A percentile compares a stretch with the other conserved stretches of the same genome.
Conservation (phyloP, 2,329 filamentous ascomycete genomes). For the Ceratocystis destructans region DNA sequence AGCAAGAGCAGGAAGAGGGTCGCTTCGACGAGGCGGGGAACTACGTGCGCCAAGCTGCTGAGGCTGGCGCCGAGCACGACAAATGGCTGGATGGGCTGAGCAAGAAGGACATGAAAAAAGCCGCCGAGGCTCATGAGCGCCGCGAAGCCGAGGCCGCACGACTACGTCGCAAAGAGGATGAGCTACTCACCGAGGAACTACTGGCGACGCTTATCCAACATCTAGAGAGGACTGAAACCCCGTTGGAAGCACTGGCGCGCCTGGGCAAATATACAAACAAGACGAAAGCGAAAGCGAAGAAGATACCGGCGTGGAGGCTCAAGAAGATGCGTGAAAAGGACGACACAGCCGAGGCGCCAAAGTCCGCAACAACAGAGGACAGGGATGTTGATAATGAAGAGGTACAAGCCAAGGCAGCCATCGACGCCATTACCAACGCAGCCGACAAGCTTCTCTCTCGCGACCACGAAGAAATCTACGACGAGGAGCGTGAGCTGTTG, state of each 20-base stretch:
- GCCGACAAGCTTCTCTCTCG: conserved; percentile 75
- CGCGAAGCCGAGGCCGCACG: conserved; percentile 63
- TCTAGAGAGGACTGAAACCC: conserved; percentile 69
- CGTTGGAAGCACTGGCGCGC: conserved; percentile 73
- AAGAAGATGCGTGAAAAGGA: conserved; percentile 48
- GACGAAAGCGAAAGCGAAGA: conserved; percentile 34
- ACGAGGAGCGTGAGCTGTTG: conserved; percentile 70
- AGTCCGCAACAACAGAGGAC: conserved; percentile 56
- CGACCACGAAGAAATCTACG: conserved; percentile 82
- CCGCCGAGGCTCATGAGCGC: conserved; percentile 75
- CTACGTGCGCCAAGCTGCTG: conserved; percentile 74
- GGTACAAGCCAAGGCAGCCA: conserved; percentile 52
- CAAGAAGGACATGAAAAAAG: conserved; percentile 84
- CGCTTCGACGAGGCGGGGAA: conserved; percentile 85
- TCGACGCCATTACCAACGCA: conserved; percentile 74
- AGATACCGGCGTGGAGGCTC: conserved; percentile 52
- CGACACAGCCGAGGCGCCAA: conserved; percentile 34
- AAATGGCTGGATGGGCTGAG: conserved; percentile 83
- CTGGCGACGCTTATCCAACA: conserved; percentile 57
- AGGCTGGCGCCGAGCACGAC: conserved; percentile 84
- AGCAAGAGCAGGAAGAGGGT: conserved; percentile 78
- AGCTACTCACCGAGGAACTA: conserved; percentile 57
- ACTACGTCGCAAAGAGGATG: conserved; percentile 61
- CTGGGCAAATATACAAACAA: conserved; percentile 56
- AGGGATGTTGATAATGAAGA: conserved; percentile 52